Conservation (phyloP, 768 basidiomycete species). For the Kwoniella heveanensis region DNA sequence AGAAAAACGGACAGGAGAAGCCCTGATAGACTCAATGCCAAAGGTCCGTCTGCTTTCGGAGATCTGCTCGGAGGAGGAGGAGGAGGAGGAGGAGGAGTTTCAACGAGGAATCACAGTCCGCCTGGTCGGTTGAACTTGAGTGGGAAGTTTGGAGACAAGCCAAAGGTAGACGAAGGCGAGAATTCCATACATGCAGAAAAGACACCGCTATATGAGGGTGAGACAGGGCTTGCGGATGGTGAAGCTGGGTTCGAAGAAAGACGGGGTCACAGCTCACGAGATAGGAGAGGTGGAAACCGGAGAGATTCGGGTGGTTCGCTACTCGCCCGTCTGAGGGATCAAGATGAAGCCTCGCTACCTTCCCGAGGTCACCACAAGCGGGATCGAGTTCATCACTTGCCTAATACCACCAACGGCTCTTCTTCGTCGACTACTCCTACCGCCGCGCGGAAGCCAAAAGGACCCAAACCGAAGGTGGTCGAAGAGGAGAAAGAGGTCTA, state of each 20-base stretch:
- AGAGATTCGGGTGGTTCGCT: constrained; percentile 18
- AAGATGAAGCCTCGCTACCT: constrained; percentile 18
- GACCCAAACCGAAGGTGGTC: constrained; percentile 13
- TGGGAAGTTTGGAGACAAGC: not conserved
- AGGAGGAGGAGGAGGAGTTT: not conserved
- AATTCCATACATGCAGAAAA: not conserved
- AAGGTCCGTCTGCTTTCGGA: constrained; percentile 17
- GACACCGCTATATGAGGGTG: not conserved
- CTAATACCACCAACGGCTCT: not conserved
- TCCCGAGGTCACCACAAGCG: constrained; percentile 14
- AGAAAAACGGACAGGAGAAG: constrained; percentile 7
- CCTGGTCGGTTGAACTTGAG: not conserved
- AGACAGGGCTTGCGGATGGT: not conserved
- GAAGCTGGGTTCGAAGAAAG: not conserved
- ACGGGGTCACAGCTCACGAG: not conserved
- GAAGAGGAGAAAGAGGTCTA: constrained; percentile 50
- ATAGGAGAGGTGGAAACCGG: not conserved
- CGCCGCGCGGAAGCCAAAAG: constrained; percentile 15
- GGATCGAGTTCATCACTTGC: constrained; percentile 3
- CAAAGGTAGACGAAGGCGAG: not conserved
- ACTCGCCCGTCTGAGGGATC: constrained; percentile 18
- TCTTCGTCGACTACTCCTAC: not conserved
- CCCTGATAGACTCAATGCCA: not conserved
- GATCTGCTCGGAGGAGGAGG: constrained; percentile 13
- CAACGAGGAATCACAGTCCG: not conserved